phyloP scores from a whole-genome alignment of 2,329 filamentous ascomycete genomes.

The Xylariaceae sp. region DNA sequence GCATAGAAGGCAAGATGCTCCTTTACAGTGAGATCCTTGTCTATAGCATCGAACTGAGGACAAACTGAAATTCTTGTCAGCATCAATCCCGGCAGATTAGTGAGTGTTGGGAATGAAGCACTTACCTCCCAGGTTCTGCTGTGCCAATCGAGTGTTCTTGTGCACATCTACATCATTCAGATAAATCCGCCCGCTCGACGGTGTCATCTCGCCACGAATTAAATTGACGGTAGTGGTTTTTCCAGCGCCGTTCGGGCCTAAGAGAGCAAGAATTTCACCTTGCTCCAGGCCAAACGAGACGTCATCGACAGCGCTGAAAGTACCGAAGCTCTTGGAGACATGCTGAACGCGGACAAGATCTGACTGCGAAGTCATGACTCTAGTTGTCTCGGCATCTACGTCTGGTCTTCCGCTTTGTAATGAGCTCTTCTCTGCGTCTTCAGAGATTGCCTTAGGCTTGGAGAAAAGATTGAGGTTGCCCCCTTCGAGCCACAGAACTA shows the following conservation, averaged over 20 bases:
- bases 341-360: conserved; percentile 60
- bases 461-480: conserved; percentile 48
- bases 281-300: conserved; percentile 65
- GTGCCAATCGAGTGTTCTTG: conserved; percentile 57
- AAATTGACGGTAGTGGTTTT: conserved; percentile 70
- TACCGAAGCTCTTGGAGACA: conserved; percentile 64
- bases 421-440: conserved; percentile 25
- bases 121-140: conserved; percentile 55
- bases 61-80: too few species aligned
- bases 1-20: conserved; percentile 74
- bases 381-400: conserved; percentile 28
- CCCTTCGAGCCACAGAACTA: conserved; percentile 65
- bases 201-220: conserved; percentile 68
- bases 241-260: conserved; percentile 74
- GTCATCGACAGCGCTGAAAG: conserved; percentile 63
- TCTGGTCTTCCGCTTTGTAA: conserved; percentile 22
- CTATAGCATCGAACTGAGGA: conserved; percentile 69
- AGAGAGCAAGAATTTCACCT: conserved; percentile 68
- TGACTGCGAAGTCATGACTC: conserved; percentile 25
- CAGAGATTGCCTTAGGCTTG: conserved; percentile 12
- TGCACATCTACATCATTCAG: conserved; percentile 65
- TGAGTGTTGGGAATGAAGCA: not conserved
- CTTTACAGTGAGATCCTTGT: conserved; percentile 67
- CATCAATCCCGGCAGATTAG: too few species aligned
- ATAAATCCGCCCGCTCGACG: conserved; percentile 61